phyloP scores from a whole-genome alignment of 1,284 basidiomycete genomes.

The Microstroma glucosiphilum region DNA sequence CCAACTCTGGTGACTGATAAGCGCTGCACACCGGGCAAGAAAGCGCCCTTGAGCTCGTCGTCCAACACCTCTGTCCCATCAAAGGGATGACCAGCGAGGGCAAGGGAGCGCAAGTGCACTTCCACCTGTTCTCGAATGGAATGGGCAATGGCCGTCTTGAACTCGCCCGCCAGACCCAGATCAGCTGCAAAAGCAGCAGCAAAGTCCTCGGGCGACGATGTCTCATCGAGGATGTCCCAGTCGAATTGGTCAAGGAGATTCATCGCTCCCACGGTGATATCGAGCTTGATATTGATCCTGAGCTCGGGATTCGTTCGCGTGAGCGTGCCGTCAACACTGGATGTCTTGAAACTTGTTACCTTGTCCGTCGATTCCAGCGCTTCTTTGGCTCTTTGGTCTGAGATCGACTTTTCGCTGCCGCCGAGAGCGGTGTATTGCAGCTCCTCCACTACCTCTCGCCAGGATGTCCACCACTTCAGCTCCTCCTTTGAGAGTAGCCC shows the following conservation, averaged over 20 bases:
- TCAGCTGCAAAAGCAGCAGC: slow-evolving; percentile 81
- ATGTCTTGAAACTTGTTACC: no score
- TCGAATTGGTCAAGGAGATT: slow-evolving; percentile 96
- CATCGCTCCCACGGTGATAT: slow-evolving; percentile 87
- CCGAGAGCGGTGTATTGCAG: slow-evolving; percentile 6
- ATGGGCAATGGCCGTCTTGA: slow-evolving; percentile 86
- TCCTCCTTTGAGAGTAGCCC: slow-evolving; percentile 15
- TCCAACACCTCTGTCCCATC: slow-evolving; percentile 75
- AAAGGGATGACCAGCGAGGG: slow-evolving; percentile 78
- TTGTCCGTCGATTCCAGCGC: no score
- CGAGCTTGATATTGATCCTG: slow-evolving; percentile 86
- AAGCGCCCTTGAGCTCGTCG: slow-evolving; percentile 82
- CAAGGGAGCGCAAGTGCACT: slow-evolving; percentile 82
- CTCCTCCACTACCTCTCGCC: slow-evolving; percentile 12
- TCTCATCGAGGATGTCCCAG: slow-evolving; percentile 81
- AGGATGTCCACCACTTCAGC: slow-evolving; percentile 22
- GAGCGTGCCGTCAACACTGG: slow-evolving; percentile 51
- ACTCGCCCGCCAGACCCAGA: slow-evolving; percentile 79
- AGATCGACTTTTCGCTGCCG: no score
- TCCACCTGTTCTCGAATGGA: slow-evolving; percentile 92
- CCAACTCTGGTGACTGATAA: slow-evolving; percentile 58
- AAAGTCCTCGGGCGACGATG: slow-evolving; percentile 83
- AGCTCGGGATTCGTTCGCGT: slow-evolving; percentile 61
- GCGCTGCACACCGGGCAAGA: slow-evolving; percentile 66
- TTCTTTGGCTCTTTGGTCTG: no score